phyloP scores from a whole-genome alignment of 2,329 filamentous ascomycete genomes.

The Neofusicoccum kwambonambiense region DNA sequence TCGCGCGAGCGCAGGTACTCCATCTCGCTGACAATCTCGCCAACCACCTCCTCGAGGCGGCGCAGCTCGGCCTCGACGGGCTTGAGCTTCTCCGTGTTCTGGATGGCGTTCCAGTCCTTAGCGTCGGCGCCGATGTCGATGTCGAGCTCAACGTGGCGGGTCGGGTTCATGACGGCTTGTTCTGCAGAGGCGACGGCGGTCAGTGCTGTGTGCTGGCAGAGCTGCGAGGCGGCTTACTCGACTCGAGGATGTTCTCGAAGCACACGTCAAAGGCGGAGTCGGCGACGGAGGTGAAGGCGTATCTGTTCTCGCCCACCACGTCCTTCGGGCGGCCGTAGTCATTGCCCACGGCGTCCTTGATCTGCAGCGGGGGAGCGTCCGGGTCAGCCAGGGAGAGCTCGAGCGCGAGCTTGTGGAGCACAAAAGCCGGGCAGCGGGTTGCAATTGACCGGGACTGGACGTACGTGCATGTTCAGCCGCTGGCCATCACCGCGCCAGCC shows the following conservation, averaged over 20 bases:
- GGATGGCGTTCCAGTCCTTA: conserved; percentile 96
- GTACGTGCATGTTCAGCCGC: conserved; percentile 88
- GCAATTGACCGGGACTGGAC: conserved; percentile 31
- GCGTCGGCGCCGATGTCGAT: conserved; percentile 95
- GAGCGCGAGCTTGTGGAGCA: background rate
- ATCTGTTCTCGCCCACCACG: conserved; percentile 85
- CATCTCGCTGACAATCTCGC: conserved; percentile 90
- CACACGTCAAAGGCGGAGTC: conserved; percentile 96
- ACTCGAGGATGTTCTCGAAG: conserved; percentile 80
- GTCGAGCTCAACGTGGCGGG: conserved; percentile 81
- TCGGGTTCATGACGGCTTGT: conserved; percentile 47
- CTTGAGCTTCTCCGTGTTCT: conserved; percentile 96
- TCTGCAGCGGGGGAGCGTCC: conserved; percentile 53
- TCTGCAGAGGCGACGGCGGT: conserved; percentile 24
- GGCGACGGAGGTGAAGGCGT: conserved; percentile 88
- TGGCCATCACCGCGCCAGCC: conserved; percentile 91
- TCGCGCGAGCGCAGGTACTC: conserved; percentile 88
- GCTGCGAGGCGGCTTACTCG: conserved; percentile 55
- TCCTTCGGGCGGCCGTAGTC: conserved; percentile 92
- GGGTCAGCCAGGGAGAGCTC: background rate
- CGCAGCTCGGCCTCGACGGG: conserved; percentile 93
- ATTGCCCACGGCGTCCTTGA: conserved; percentile 92
- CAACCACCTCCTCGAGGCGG: conserved; percentile 85
- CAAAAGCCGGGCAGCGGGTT: background rate
- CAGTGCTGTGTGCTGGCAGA: background rate